These are phyloP conservation scores for Flaveria sonorensis DNA, from an alignment of 129 eudicot genomes.

Conservation along the genomic window DNA sequence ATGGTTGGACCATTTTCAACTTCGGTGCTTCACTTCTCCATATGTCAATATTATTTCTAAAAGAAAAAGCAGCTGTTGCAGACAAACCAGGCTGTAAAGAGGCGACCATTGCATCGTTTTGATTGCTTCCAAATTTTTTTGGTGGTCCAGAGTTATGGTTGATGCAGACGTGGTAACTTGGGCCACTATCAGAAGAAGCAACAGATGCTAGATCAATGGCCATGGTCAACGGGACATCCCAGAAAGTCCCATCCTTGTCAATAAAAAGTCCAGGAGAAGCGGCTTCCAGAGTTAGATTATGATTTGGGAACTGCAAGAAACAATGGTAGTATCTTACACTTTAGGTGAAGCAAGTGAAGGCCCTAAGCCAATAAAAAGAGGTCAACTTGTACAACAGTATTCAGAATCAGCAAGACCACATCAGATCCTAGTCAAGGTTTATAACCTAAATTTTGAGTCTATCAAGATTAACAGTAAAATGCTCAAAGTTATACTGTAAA, in stretches of 20 bases:
- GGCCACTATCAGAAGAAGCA: conserved; percentile 62
- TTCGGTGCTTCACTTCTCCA: conserved; percentile 82
- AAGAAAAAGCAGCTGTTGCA: conserved; percentile 68
- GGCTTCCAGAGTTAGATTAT: conserved; percentile 74
- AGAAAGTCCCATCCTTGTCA: conserved; percentile 64
- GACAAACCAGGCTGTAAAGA: conserved; percentile 69
- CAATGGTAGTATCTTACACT: conserved; percentile 12
- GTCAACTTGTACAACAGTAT: background rate
- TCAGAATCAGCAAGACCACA: background rate
- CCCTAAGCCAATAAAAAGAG: conserved; percentile 9
- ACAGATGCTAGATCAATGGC: conserved; percentile 74
- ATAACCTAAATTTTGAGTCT: background rate
- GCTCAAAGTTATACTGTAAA: background rate
- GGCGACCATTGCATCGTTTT: conserved; percentile 31
- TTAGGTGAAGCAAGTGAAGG: conserved; percentile 5
- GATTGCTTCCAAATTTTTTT: conserved; percentile 40
- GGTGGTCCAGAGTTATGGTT: conserved; percentile 63
- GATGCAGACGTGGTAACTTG: conserved; percentile 74
- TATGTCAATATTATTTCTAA: conserved; percentile 60
- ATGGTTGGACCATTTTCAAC: conserved; percentile 80
- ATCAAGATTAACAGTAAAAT: background rate
- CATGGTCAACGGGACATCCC: conserved; percentile 78
- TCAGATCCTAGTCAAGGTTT: background rate
- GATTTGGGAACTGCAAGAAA: conserved; percentile 70
- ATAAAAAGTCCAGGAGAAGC: conserved; percentile 76